phyloP scores from a whole-genome alignment of 2,329 filamentous ascomycete species.

The Paracoccidioides lutzii region DNA sequence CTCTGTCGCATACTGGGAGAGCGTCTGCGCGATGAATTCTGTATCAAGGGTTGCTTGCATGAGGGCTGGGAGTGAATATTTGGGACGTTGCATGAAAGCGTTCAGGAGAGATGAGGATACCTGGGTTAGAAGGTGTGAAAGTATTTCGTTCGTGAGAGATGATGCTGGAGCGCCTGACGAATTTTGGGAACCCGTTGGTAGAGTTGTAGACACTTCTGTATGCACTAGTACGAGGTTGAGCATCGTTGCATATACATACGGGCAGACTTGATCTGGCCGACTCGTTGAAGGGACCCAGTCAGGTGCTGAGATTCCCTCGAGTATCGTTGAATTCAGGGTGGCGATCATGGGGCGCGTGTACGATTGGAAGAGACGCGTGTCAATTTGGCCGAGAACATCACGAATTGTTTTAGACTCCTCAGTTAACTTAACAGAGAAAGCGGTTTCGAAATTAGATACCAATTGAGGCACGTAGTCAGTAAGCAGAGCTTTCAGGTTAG shows the following conservation, averaged over 20 bases:
- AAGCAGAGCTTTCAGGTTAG: constrained; percentile 76
- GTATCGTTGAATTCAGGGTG: constrained; percentile 55
- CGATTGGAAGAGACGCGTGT: constrained; percentile 77
- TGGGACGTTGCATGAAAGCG: constrained; percentile 55
- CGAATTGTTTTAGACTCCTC: constrained; percentile 87
- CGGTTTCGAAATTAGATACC: constrained; percentile 84
- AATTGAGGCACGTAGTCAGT: constrained; percentile 72
- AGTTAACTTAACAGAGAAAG: constrained; percentile 86
- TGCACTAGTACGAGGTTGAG: constrained; percentile 81
- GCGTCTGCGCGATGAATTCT: constrained; percentile 89
- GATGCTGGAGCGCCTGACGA: constrained; percentile 51
- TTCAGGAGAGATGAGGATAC: constrained; percentile 67
- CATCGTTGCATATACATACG: constrained; percentile 82
- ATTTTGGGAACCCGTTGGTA: constrained; percentile 62
- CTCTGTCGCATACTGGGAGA: constrained; percentile 79
- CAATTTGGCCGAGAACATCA: constrained; percentile 82
- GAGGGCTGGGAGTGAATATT: constrained; percentile 65
- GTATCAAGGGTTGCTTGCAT: constrained; percentile 98
- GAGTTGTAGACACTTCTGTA: constrained; percentile 73
- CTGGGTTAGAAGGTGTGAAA: constrained; percentile 77
- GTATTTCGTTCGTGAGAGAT: constrained; percentile 63
- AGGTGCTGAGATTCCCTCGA: constrained; percentile 55
- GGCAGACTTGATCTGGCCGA: constrained; percentile 59
- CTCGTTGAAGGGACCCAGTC: constrained; percentile 53
- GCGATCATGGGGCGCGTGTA: constrained; percentile 72